Base-by-base conservation (phyloP, 495 filamentous ascomycete species). In the Aspergillus homomorphus region DNA sequence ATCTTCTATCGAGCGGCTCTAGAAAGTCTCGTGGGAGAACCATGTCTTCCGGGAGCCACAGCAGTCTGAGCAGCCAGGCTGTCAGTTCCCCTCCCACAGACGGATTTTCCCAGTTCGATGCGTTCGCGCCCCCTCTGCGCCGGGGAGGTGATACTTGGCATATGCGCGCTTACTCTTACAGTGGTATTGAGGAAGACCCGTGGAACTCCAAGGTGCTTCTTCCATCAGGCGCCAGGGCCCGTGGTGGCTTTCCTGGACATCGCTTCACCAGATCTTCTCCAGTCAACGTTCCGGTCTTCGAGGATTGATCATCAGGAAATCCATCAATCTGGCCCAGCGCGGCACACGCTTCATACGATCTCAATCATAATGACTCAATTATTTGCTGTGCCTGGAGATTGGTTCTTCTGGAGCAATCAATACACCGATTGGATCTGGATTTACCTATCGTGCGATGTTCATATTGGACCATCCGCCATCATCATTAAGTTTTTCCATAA, bases 181-280 rank as follows among this genome's bases (percentile, higher is more conserved):
- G 42, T 28, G 42, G 45, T 14, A 45, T 41, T 30, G 51, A 38
- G 12, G 6, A 57, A 21, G 51, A 33, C 26, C 42, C 53, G 21
- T 64, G 61, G 61, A 54, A 55, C 23, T 52, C 62, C 14, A 61
- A 50, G 30, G 28, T 62, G 4, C 51, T 62, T 16, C 18, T 64
- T 14, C 20, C 51, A 22, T 57, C 66, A 7, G 15, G 57, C 12
- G 14, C n/a, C n/a, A 56, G 45, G 43, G 19, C 23, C 5, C 51
- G 49, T n/a, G 53, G 53, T 20, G 21, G 56, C 0, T 43, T 57
- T 33, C 26, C 26, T 41, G 56, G 56, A 10, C 63, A 69, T 49
- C 61, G 66, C 15, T 62, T 56, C 45, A 66, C 66, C 12, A 55
- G 62, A 38, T 69, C 66, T 7, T 62, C 66, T 8, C 66, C 66